phyloP scores from a whole-genome alignment of 2,329 filamentous ascomycete genomes.

The Aureobasidium sp. region DNA sequence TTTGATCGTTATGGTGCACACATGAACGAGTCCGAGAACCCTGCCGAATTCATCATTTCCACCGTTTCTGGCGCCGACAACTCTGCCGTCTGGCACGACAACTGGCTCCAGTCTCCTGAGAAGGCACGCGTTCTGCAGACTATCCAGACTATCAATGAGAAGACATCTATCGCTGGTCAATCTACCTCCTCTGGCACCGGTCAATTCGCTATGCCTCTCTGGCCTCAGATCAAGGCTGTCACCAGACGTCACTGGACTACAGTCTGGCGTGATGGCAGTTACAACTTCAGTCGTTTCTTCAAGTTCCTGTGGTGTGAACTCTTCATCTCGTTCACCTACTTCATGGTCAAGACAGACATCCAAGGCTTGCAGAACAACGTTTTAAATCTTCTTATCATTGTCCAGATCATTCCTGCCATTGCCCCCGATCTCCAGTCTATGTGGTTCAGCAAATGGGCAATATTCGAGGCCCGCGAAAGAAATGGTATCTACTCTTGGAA shows the following conservation, averaged over 20 bases:
- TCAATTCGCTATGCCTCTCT: slow-evolving; percentile 6
- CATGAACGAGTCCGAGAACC: slow-evolving; percentile 57
- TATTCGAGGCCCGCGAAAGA: slow-evolving; percentile 53
- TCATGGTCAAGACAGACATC: slow-evolving; percentile 22
- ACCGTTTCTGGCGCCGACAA: slow-evolving; percentile 38
- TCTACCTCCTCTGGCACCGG: not conserved
- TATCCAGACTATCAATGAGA: not conserved
- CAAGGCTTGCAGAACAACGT: slow-evolving; percentile 25
- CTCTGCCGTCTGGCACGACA: slow-evolving; percentile 30
- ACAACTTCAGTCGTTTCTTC: slow-evolving; percentile 11
- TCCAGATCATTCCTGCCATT: slow-evolving; percentile 3
- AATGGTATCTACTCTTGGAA: slow-evolving; percentile 53
- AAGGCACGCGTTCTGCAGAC: slow-evolving; percentile 31
- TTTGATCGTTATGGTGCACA: slow-evolving; percentile 60
- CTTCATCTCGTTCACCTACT: slow-evolving; percentile 36
- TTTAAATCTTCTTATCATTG: slow-evolving; percentile 6
- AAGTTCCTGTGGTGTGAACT: slow-evolving; percentile 45
- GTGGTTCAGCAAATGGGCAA: slow-evolving; percentile 45
- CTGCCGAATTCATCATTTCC: slow-evolving; percentile 65
- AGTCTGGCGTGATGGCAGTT: slow-evolving; percentile 9
- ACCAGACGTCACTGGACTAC: slow-evolving; percentile 2
- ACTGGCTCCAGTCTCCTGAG: slow-evolving; percentile 38
- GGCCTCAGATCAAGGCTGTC: slow-evolving; percentile 7
- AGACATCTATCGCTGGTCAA: not conserved
- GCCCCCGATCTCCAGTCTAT: slow-evolving; percentile 27